phyloP scores from a whole-genome alignment of 352 stramenopile species.

The Pythium phragmitis region DNA sequence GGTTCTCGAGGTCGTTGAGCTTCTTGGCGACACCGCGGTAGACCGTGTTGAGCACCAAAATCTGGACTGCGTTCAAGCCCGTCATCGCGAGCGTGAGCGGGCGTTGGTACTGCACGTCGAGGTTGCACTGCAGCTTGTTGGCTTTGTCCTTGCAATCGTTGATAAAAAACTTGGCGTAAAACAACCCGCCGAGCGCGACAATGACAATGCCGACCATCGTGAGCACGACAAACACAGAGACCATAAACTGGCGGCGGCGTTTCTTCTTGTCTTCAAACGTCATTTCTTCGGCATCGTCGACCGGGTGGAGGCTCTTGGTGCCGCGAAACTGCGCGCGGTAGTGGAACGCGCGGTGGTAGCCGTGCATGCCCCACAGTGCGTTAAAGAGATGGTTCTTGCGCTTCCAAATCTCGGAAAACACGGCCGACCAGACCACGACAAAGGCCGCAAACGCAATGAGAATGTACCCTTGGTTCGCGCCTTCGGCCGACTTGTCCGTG shows the following conservation, averaged over 20 bases:
- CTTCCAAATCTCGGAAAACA: constrained; percentile 90
- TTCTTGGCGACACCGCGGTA: constrained; percentile 90
- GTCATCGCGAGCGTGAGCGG: constrained; percentile 50
- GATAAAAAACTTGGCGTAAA: constrained; percentile 73
- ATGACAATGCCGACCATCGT: constrained; percentile 77
- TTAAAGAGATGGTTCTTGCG: constrained; percentile 85
- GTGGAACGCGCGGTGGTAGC: constrained; percentile 64
- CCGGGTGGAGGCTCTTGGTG: constrained; percentile 65
- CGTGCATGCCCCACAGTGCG: constrained; percentile 80
- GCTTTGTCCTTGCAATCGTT: constrained; percentile 44
- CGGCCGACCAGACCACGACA: constrained; percentile 85
- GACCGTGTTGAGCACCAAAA: constrained; percentile 92
- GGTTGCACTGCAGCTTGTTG: constrained; percentile 27
- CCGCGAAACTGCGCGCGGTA: constrained; percentile 88
- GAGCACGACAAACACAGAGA: constrained; percentile 64
- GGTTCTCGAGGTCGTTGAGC: constrained; percentile 94
- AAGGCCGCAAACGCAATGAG: constrained; percentile 79
- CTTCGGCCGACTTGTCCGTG: constrained; percentile 32
- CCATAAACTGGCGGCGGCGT: constrained; percentile 49
- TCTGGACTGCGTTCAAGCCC: constrained; percentile 83
- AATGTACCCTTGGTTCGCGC: constrained; percentile 59
- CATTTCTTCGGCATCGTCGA: constrained; percentile 63
- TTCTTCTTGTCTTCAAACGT: constrained; percentile 64
- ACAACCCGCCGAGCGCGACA: constrained; percentile 65
- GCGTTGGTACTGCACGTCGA: constrained; percentile 40